Percentiles rank a stretch among this genome's conserved stretches.
Conservation (phyloP, 2,329 filamentous ascomycete genomes). For the Dryadomyces quercivorus region DNA sequence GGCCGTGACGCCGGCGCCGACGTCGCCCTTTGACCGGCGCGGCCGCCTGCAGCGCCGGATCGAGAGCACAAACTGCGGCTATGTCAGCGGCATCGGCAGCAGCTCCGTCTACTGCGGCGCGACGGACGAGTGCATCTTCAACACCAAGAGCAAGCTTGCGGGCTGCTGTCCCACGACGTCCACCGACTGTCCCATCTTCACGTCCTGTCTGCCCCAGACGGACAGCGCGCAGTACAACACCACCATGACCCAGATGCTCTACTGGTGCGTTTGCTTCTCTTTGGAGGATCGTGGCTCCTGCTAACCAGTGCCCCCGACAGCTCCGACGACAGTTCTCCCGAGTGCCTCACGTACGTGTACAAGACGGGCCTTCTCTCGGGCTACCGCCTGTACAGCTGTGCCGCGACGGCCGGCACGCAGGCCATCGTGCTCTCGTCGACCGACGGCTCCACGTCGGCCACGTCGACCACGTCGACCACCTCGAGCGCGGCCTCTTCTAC, state of each 20-base stretch:
- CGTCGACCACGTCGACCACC: not conserved
- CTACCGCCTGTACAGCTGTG: conserved; percentile 21
- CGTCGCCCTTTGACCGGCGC: not conserved
- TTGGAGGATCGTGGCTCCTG: not conserved
- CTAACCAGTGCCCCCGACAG: conserved; percentile 7
- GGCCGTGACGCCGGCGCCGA: not conserved
- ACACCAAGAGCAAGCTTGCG: conserved; percentile 15
- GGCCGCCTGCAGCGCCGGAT: not conserved
- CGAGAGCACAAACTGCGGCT: not conserved
- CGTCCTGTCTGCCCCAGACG: conserved; percentile 18
- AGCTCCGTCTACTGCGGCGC: conserved; percentile 18
- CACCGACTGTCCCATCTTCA: conserved; percentile 14
- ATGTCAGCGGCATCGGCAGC: not conserved
- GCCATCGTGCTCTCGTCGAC: conserved; percentile 14
- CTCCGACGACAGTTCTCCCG: conserved; percentile 12
- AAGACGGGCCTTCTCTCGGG: conserved; percentile 12
- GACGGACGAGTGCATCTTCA: conserved; percentile 17
- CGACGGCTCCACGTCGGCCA: not conserved
- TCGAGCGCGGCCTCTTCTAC: conserved; percentile 1
- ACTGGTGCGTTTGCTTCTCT: conserved; percentile 17
- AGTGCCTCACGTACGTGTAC: conserved; percentile 21
- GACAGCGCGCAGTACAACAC: conserved; percentile 13
- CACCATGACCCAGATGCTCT: conserved; percentile 16
- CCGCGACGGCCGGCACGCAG: conserved; percentile 12
- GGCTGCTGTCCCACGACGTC: conserved; percentile 21